Evolutionary conservation across 768 basidiomycete species (phyloP).

Genomic region (Gloeostereum incarnatum): DNA sequence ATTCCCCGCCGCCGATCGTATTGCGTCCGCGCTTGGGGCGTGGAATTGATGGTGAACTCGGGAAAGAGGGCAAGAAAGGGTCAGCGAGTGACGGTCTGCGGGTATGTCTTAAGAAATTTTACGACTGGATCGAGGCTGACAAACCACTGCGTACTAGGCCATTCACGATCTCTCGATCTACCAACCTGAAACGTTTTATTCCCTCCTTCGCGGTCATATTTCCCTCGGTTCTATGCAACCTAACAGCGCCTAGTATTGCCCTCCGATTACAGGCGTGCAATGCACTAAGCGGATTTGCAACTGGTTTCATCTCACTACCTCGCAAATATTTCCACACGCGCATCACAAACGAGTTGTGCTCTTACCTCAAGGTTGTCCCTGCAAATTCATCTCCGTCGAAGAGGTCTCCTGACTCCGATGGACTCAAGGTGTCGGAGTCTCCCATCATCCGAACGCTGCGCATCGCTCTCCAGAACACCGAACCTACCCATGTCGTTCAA

Average conservation of each 20-base stretch:
- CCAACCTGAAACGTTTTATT: conserved; percentile 59
- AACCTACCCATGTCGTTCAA: conserved; percentile 55
- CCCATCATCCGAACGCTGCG: conserved; percentile 57
- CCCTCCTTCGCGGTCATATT: conserved; percentile 49
- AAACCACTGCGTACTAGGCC: conserved; percentile 43
- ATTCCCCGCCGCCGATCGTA: conserved; percentile 51
- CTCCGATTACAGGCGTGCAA: conserved; percentile 68
- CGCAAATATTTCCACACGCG: conserved; percentile 38
- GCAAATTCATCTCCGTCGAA: conserved; percentile 22
- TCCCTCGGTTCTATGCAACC: conserved; percentile 49
- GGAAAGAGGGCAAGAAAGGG: conserved; percentile 86
- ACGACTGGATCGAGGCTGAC: too few species aligned
- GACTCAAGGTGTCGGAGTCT: conserved; percentile 28
- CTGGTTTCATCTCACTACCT: conserved; percentile 41
- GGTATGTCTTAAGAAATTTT: conserved; percentile 37
- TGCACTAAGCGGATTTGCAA: conserved; percentile 61
- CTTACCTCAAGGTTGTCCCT: conserved; percentile 35
- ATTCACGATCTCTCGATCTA: conserved; percentile 59
- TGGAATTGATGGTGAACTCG: conserved; percentile 76
- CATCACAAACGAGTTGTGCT: conserved; percentile 38
- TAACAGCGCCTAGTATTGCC: conserved; percentile 55
- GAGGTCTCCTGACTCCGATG: conserved; percentile 23
- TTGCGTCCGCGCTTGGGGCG: conserved; percentile 62
- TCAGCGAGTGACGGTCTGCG: conserved; percentile 70
- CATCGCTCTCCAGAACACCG: conserved; percentile 44